Evolutionary conservation across 2,329 filamentous ascomycete genomes (phyloP), one percentile per base, ranked within the genome.

Genomic region (Cladosporium colombiae): DNA sequence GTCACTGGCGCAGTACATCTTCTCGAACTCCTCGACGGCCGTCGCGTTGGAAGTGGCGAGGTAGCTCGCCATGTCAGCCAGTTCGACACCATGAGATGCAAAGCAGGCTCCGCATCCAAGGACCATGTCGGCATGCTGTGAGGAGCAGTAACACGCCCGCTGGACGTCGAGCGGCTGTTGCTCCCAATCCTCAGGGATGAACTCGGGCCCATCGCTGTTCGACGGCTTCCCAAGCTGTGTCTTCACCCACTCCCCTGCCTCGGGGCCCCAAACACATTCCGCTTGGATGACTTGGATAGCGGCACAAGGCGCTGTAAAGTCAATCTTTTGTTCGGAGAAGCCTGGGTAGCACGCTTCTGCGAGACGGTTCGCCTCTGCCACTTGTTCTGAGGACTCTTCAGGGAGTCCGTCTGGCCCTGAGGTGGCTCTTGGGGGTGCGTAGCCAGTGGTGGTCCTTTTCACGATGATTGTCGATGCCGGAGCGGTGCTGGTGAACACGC

Each of bases 231-330:
- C 6, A 8, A 21, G n/a, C 40, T 11, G 21, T 3, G 29, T 18
- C n/a, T 7, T 16, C 13, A 49, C 16, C 27, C 14, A 21, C 2
- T 61, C 27, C 25, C 46, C 18, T 18, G 40, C 58, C 18, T 49
- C 58, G 18, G 58, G 40, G 37, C 58, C 58, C 23, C 27, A 31
- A 2, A n/a, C 33, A 44, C 58, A 61, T 23, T 61, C 40, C 21
- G 40, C 37, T 33, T 50, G 27, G 27, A 61, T 50, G 40, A 44
- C n/a, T 40, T 57, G 31, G n/a, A 40, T 14, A 5, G 55, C 55
- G 23, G 31, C 21, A 33, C 55, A 57, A 14, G 55, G 55, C 25
- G 33, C 31, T 23, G 11, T 16, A 33, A 33, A 57, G 33, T 57
- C 55, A 1, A 57, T 40, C 13, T 35, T 35, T 25, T 57, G 18